Conservation (phyloP, 228 moss, liverwort and hornwort species). For the Sphagnum fallax region DNA sequence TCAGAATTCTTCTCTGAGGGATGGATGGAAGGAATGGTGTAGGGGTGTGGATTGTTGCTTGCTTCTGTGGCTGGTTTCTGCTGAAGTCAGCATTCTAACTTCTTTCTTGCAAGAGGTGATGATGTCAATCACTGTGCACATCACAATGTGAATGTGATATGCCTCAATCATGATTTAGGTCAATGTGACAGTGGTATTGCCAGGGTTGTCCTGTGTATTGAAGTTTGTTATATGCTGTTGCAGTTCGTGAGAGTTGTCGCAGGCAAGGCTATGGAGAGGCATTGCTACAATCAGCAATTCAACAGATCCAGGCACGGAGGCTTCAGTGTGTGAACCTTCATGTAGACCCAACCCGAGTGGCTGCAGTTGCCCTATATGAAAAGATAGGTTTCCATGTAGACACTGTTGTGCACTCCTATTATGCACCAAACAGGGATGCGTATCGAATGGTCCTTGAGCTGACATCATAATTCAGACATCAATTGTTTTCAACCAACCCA, state of each 20-base stretch:
- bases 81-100: no score
- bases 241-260: slow-evolving; percentile 49
- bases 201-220: background rate
- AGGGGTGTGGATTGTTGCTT: no score
- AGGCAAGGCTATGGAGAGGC: slow-evolving; percentile 56
- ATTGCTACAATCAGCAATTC: slow-evolving; percentile 30
- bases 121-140: no score
- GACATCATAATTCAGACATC: slow-evolving; percentile 2
- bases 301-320: slow-evolving; percentile 33
- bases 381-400: slow-evolving; percentile 71
- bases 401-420: slow-evolving; percentile 67
- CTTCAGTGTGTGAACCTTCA: slow-evolving; percentile 78
- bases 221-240: background rate
- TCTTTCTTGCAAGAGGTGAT: no score
- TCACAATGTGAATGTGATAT: no score
- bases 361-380: slow-evolving; percentile 54
- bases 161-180: background rate
- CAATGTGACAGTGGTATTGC: background rate
- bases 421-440: slow-evolving; percentile 67
- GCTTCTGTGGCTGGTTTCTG: no score
- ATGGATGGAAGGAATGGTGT: no score
- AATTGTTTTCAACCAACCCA: no score
- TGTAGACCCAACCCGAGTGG: slow-evolving; percentile 65
- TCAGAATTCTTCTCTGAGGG: no score
- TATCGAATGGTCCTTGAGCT: slow-evolving; percentile 75